Base-by-base conservation (phyloP, 495 filamentous ascomycete genomes). In the Aspergillus diversus region DNA sequence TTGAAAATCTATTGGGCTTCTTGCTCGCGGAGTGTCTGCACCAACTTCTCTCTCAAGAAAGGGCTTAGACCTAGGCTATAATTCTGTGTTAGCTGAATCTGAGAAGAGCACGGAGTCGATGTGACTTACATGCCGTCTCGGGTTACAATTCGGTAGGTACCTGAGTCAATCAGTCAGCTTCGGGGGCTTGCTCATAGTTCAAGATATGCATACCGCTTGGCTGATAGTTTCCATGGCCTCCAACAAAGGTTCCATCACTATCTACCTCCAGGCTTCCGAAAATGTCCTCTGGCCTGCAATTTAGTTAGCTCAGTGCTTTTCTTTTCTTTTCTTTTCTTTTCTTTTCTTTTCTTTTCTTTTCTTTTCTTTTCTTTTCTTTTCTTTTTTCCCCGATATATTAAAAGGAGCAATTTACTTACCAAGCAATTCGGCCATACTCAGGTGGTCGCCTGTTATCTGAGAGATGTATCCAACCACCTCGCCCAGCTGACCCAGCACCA, bases 191-290 rank as follows among this genome's bases (percentile, higher is more conserved):
- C 12, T 8, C 2, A 17, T 33, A 13, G 7, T 35, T 33, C 4
- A 33, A 12, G 2, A 48, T 21, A 7, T 16, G 15, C 69, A 74
- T 85, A 76, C 87, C 87, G 72, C 81, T 85, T 4, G 75, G 63
- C 70, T 87, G 84, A 74, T 86, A 89, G 35, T 81, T 83, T 42
- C 87, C 87, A 62, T 79, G 71, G 0, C 74, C 80, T 16, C 76
- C 85, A 15, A 87, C 83, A 69, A 97, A 91, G n/a, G 84, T 77
- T 2, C 94, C 94, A 17, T 83, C 64, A 4, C 82, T 84, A 80
- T 96, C 89, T 9, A 97, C 91, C 71, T 95, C 89, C 52, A 97
- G 81, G 69, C 93, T 97, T 35, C 94, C 94, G 69, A 98, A 88
- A 60, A 98, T 98, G 77, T 98, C 92, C 75, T 96, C 93, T 0